These are phyloP conservation scores for Paraconiothyrium brasiliense DNA, from an alignment of 2,329 filamentous ascomycete genomes.

Conservation along the genomic window DNA sequence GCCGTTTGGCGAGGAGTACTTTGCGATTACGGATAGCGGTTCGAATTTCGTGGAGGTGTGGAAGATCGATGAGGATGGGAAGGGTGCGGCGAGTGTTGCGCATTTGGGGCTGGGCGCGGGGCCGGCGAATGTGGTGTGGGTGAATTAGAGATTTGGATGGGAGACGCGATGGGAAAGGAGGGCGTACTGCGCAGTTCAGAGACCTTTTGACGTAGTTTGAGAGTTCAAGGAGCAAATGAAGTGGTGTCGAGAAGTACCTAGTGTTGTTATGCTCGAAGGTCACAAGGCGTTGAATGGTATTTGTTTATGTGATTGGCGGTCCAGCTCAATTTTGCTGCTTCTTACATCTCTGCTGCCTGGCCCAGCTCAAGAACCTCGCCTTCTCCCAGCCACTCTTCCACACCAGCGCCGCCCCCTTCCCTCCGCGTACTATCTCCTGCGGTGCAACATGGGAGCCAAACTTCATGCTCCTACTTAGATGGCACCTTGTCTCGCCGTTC, in stretches of 20 bases:
- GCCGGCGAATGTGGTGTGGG: background rate
- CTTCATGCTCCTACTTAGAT: constrained; percentile 44
- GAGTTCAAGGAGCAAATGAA: background rate
- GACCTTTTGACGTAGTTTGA: no score
- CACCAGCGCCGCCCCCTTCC: constrained; percentile 19
- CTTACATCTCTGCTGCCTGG: constrained; percentile 41
- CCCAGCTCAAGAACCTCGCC: constrained; percentile 38
- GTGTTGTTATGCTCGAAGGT: no score
- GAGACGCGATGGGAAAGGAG: background rate
- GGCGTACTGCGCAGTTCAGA: no score
- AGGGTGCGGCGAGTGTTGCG: no score
- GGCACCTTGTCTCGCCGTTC: constrained; percentile 45
- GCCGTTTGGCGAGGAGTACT: no score
- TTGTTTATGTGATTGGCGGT: no score
- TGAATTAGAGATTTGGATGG: background rate
- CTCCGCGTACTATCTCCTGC: constrained; percentile 12
- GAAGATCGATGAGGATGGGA: no score
- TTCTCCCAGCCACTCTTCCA: constrained; percentile 47
- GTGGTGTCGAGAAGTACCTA: background rate
- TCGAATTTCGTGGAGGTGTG: no score
- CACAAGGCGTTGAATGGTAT: no score
- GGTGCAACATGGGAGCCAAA: constrained; percentile 32
- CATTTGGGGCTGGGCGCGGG: no score
- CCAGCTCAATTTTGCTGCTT: constrained; percentile 23
- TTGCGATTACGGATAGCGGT: no score